These are phyloP conservation scores for Parachaetomium inaequale DNA, from an alignment of 495 filamentous ascomycete species.

Conservation along the genomic window DNA sequence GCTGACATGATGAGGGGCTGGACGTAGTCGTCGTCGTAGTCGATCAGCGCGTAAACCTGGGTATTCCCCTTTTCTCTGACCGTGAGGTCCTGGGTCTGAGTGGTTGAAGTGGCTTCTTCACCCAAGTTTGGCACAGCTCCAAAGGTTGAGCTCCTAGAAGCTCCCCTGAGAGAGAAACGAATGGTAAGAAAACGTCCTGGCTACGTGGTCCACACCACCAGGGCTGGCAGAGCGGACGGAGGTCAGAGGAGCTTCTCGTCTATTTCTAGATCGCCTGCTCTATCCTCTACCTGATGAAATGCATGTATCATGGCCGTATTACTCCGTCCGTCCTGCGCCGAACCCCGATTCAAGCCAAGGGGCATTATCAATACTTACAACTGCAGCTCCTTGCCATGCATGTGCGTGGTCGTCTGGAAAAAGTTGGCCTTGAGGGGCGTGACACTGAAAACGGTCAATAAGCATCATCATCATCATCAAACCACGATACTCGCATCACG, in stretches of 20 bases:
- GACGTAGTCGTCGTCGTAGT: slow-evolving; percentile 83
- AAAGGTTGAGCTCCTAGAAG: slow-evolving; percentile 9
- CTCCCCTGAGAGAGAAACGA: background rate
- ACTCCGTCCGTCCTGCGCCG: slow-evolving; percentile 14
- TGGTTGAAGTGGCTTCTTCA: background rate
- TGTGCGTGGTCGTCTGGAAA: slow-evolving; percentile 64
- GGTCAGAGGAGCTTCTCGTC: slow-evolving; percentile 23
- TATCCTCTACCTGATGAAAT: slow-evolving; percentile 28
- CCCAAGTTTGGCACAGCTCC: background rate
- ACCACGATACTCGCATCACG: slow-evolving; percentile 22
- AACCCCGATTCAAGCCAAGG: slow-evolving; percentile 9
- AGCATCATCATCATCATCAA: background rate
- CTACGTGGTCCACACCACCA: background rate
- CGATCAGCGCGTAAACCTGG: slow-evolving; percentile 66
- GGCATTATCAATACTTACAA: slow-evolving; percentile 63
- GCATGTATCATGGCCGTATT: slow-evolving; percentile 11
- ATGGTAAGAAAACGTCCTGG: slow-evolving; percentile 15
- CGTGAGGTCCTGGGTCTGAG: background rate
- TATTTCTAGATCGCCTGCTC: slow-evolving; percentile 29
- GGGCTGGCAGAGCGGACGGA: slow-evolving; percentile 3
- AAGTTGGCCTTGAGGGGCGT: slow-evolving; percentile 92
- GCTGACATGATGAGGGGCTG: slow-evolving; percentile 75
- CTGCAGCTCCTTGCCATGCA: slow-evolving; percentile 70
- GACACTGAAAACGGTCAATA: slow-evolving; percentile 53
- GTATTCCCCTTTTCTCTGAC: slow-evolving; percentile 11